Evolutionary conservation across 2,329 filamentous ascomycete species (phyloP).

Genomic region (Xylaria sp.): DNA sequence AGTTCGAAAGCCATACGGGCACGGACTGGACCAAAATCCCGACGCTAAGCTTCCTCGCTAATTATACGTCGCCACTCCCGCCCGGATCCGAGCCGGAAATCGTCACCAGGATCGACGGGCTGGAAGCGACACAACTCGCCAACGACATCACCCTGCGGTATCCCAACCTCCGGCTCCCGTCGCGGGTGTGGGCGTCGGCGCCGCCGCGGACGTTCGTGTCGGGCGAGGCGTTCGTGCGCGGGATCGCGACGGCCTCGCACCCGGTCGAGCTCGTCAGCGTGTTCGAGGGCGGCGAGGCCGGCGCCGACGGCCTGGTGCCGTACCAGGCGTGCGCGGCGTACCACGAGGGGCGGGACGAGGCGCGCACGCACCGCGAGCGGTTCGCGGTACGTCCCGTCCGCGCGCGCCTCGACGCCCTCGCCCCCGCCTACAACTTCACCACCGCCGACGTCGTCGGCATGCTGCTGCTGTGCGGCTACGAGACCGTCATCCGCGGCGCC

Average conservation of each 20-base stretch:
- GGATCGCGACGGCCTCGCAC: slow-evolving; percentile 54
- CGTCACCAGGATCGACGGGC: slow-evolving; percentile 59
- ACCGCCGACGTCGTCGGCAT: slow-evolving; percentile 63
- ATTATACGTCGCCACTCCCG: slow-evolving; percentile 59
- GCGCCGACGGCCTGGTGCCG: slow-evolving; percentile 62
- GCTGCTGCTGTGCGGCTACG: slow-evolving; percentile 67
- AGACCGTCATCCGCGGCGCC: slow-evolving; percentile 62
- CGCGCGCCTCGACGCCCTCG: slow-evolving; percentile 54
- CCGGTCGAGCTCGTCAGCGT: slow-evolving; percentile 57
- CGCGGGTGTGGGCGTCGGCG: slow-evolving; percentile 62
- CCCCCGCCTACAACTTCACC: slow-evolving; percentile 64
- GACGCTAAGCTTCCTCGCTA: slow-evolving; percentile 55
- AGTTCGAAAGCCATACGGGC: slow-evolving; percentile 57
- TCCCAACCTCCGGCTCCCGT: slow-evolving; percentile 52
- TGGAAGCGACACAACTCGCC: slow-evolving; percentile 62
- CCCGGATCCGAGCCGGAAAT: slow-evolving; percentile 57
- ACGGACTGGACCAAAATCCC: slow-evolving; percentile 60
- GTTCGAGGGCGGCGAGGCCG: slow-evolving; percentile 57
- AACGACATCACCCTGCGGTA: slow-evolving; percentile 61
- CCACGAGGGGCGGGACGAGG: slow-evolving; percentile 58
- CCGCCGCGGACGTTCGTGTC: slow-evolving; percentile 62
- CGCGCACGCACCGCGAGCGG: slow-evolving; percentile 48
- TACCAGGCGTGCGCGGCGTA: slow-evolving; percentile 68
- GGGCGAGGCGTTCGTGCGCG: slow-evolving; percentile 59
- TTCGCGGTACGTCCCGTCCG: slow-evolving; percentile 65